A percentile compares a stretch with the other conserved stretches of the same genome.
These are phyloP conservation scores for Fusarium nelsonii DNA, from an alignment of 2,329 filamentous ascomycete species.

Conservation along the genomic window DNA sequence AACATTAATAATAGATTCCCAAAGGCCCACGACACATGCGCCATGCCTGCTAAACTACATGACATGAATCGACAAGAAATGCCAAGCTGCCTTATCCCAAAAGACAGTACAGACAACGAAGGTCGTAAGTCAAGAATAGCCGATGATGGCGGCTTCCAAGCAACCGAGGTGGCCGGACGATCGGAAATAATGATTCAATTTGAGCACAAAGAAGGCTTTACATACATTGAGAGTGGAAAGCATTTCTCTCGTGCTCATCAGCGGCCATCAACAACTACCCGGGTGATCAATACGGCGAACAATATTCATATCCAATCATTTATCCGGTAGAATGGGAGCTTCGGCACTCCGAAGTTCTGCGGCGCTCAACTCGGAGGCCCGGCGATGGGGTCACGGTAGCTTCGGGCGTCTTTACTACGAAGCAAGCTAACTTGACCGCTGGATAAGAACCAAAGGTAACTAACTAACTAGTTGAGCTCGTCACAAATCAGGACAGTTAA, in stretches of 20 bases:
- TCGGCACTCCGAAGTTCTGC: conserved; percentile 45
- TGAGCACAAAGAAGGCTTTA: conserved; percentile 8
- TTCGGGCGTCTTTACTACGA: conserved; percentile 17
- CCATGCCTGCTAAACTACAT: not conserved
- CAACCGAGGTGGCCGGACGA: conserved; percentile 44
- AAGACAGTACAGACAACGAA: not conserved
- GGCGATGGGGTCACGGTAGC: conserved; percentile 40
- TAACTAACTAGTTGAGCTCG: not conserved
- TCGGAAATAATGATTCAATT: conserved; percentile 38
- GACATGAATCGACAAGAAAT: conserved; percentile 26
- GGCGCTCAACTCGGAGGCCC: conserved; percentile 37
- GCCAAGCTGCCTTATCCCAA: conserved; percentile 8
- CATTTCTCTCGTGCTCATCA: not conserved
- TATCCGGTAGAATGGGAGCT: conserved; percentile 43
- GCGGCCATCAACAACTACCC: conserved; percentile 11
- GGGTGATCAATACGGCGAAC: conserved; percentile 4
- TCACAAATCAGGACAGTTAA: not conserved
- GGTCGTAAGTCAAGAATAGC: conserved; percentile 32
- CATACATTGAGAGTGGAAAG: conserved; percentile 19
- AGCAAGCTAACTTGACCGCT: not conserved
- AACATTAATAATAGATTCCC: conserved; percentile 33
- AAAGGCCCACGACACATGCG: conserved; percentile 26
- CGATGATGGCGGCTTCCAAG: conserved; percentile 24
- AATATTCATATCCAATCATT: conserved; percentile 2
- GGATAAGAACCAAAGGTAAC: not conserved